These are phyloP conservation scores for Globisporangium cederbergense DNA, from an alignment of 352 stramenopile species.

Conservation along the genomic window DNA sequence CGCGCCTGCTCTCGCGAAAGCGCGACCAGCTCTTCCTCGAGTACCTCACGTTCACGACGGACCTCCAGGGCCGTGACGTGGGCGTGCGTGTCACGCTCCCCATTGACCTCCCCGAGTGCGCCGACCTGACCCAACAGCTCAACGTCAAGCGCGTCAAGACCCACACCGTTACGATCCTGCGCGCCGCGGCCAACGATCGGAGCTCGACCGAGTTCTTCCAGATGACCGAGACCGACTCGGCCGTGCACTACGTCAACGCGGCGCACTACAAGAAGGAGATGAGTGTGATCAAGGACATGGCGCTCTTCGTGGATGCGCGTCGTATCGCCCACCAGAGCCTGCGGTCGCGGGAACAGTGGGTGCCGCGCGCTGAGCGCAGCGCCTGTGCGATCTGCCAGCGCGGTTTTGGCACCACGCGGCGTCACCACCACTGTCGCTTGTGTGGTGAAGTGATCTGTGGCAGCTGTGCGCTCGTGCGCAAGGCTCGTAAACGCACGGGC, in stretches of 20 bases:
- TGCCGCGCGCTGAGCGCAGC: conserved; percentile 36
- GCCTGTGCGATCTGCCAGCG: conserved; percentile 59
- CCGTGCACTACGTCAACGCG: conserved; percentile 19
- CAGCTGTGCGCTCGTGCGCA: conserved; percentile 57
- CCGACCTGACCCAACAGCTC: conserved; percentile 37
- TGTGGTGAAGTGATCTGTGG: conserved; percentile 76
- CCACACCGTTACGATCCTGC: conserved; percentile 57
- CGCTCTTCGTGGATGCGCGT: conserved; percentile 54
- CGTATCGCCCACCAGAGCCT: conserved; percentile 59
- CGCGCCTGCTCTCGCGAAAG: conserved; percentile 55
- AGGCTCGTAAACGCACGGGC: conserved; percentile 28
- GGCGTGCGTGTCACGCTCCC: conserved; percentile 68
- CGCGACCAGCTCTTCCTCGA: conserved; percentile 73
- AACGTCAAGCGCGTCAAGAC: conserved; percentile 53
- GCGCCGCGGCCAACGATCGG: conserved; percentile 28
- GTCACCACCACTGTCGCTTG: conserved; percentile 71
- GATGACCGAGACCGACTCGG: conserved; percentile 48
- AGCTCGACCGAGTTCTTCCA: conserved; percentile 55
- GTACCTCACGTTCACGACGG: conserved; percentile 69
- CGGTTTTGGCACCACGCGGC: conserved; percentile 54
- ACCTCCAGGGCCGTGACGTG: conserved; percentile 52
- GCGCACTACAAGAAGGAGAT: conserved; percentile 49
- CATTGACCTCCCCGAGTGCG: conserved; percentile 57
- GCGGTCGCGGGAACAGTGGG: conserved; percentile 46
- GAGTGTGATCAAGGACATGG: conserved; percentile 49